Evolutionary conservation across 2,329 filamentous ascomycete genomes (phyloP).

Genomic region (Ceratocystis albifundus): DNA sequence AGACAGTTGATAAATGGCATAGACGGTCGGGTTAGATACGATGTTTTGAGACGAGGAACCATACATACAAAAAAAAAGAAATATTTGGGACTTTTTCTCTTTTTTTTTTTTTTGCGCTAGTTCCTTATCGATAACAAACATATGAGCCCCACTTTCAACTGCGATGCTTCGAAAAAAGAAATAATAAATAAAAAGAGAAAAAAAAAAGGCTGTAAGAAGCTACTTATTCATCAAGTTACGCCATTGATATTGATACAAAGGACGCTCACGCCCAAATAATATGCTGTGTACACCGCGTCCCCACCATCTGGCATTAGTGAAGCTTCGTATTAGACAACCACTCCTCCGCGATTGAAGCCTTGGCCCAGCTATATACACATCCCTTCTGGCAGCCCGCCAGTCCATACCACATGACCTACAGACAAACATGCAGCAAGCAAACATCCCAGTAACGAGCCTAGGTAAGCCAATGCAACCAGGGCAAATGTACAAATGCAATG

Average conservation of each 20-base stretch:
- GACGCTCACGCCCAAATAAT: too few species aligned
- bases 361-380: neutral
- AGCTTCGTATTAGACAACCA: neutral
- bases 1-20: too few species aligned
- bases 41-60: neutral
- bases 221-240: too few species aligned
- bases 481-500: neutral
- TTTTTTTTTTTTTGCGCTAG: neutral
- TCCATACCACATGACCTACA: neutral
- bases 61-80: conserved; percentile 5
- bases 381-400: neutral
- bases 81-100: neutral
- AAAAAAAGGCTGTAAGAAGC: too few species aligned
- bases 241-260: too few species aligned
- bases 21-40: neutral
- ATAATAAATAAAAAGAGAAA: neutral
- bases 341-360: neutral
- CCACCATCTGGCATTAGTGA: neutral
- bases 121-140: conserved; percentile 24
- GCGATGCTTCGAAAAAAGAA: neutral
- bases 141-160: conserved; percentile 14
- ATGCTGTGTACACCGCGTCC: neutral
- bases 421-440: too few species aligned
- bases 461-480: too few species aligned
- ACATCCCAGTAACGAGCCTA: too few species aligned